Percentiles rank a stretch among this genome's conserved stretches.
Conservation (phyloP, 164 flowering plant genomes). For the Kingdonia uniflora region DNA sequence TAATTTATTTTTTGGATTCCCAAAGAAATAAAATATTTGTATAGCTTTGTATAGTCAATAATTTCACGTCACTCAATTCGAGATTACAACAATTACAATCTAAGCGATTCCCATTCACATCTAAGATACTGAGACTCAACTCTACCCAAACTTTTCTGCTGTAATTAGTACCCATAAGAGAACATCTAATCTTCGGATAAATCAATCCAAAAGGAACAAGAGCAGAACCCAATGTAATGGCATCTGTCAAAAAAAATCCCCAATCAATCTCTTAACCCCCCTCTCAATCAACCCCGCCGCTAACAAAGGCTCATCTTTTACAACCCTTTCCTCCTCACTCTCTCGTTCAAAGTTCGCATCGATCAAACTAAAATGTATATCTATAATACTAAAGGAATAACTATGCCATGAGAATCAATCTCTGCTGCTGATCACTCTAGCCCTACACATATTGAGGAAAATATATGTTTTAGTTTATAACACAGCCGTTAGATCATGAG, state of each 20-base stretch:
- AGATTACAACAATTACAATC: too few species aligned
- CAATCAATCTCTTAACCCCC: conserved; percentile 54
- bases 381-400: too few species aligned
- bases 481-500: too few species aligned
- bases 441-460: too few species aligned
- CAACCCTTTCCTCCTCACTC: conserved; percentile 4
- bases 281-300: conserved; percentile 16
- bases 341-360: conserved; percentile 33
- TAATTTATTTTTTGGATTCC: conserved; percentile 11
- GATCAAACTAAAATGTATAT: too few species aligned
- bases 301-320: conserved; percentile 5
- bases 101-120: conserved; percentile 57
- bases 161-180: conserved; percentile 9
- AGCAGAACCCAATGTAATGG: too few species aligned
- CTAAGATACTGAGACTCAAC: conserved; percentile 57
- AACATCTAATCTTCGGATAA: conserved; percentile 61
- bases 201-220: too few species aligned
- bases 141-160: too few species aligned
- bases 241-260: conserved; percentile 64
- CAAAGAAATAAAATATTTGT: conserved; percentile 4
- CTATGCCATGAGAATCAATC: too few species aligned
- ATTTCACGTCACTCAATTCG: conserved; percentile 25
- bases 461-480: too few species aligned
- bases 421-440: too few species aligned
- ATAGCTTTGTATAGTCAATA: conserved; percentile 4